phyloP scores from a whole-genome alignment of 306 rosid species.

The Purshia tridentata region DNA sequence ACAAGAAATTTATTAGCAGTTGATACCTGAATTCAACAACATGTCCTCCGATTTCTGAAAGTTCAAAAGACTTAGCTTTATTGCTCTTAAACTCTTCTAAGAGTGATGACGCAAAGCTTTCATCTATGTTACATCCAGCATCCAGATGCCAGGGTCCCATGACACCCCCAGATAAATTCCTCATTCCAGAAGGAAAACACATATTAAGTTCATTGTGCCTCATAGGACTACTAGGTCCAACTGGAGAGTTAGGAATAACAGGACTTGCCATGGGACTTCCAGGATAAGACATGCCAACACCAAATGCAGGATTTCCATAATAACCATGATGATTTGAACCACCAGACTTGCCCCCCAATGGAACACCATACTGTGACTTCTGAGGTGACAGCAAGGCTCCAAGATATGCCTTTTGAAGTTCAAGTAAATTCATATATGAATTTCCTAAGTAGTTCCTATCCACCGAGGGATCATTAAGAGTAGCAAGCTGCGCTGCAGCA shows the following conservation, averaged over 20 bases:
- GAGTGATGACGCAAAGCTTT: conserved; percentile 70
- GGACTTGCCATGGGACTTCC: conserved; percentile 89
- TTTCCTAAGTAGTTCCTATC: conserved; percentile 70
- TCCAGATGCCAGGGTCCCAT: conserved; percentile 86
- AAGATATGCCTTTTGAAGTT: conserved; percentile 81
- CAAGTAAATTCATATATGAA: conserved; percentile 73
- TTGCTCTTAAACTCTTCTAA: conserved; percentile 88
- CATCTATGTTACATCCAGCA: conserved; percentile 58
- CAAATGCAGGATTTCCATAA: conserved; percentile 75
- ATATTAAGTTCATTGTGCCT: conserved; percentile 73
- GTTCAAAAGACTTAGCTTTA: conserved; percentile 86
- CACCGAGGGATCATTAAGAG: conserved; percentile 66
- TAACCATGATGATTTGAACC: conserved; percentile 76
- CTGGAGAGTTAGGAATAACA: conserved; percentile 64
- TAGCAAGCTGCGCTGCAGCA: conserved; percentile 78
- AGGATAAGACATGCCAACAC: conserved; percentile 74
- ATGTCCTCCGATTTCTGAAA: conserved; percentile 69
- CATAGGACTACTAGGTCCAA: conserved; percentile 89
- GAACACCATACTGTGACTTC: conserved; percentile 71
- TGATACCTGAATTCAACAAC: conserved; percentile 76
- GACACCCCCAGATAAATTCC: conserved; percentile 69
- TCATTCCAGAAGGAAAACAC: conserved; percentile 78
- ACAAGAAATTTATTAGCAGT: conserved; percentile 14
- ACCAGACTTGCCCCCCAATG: conserved; percentile 63
- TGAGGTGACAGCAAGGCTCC: conserved; percentile 73